phyloP scores from a whole-genome alignment of 2,329 filamentous ascomycete species.

The Pseudogymnoascus sp. region DNA sequence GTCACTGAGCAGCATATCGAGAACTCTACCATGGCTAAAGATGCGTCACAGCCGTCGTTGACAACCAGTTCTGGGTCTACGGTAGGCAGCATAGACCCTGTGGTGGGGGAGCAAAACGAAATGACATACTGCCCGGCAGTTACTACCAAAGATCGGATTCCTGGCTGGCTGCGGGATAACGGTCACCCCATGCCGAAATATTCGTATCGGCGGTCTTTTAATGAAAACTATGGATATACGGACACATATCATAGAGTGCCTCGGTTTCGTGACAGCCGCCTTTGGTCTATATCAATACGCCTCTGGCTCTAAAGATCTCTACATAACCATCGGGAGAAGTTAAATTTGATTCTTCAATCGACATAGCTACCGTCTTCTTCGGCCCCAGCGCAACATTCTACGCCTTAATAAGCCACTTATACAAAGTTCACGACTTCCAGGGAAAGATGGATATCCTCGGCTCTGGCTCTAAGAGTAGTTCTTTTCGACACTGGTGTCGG shows the following conservation, averaged over 20 bases:
- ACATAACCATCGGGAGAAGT: background rate
- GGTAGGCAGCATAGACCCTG: background rate
- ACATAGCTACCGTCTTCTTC: background rate
- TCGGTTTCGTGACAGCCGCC: background rate
- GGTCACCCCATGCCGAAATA: slow-evolving; percentile 24
- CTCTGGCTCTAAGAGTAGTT: background rate
- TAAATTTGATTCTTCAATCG: background rate
- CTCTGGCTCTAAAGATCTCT: background rate
- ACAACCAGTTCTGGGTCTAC: background rate
- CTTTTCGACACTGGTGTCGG: slow-evolving; percentile 23
- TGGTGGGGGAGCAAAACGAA: background rate
- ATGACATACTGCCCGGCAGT: slow-evolving; percentile 17
- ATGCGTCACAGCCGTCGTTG: background rate
- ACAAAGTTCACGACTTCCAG: slow-evolving; percentile 25
- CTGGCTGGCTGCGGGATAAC: slow-evolving; percentile 23
- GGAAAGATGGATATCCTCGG: slow-evolving; percentile 24
- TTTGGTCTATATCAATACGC: background rate
- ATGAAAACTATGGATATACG: too few relatives aligned
- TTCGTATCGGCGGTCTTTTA: slow-evolving; percentile 18
- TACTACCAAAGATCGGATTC: slow-evolving; percentile 21
- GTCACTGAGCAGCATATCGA: background rate
- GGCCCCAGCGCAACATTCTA: slow-evolving; percentile 23
- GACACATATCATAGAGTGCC: too few relatives aligned
- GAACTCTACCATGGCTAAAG: background rate
- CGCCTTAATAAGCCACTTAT: slow-evolving; percentile 25